These are phyloP conservation scores for Malbranchea zuffiana DNA, from an alignment of 2,329 filamentous ascomycete genomes.

Conservation along the genomic window DNA sequence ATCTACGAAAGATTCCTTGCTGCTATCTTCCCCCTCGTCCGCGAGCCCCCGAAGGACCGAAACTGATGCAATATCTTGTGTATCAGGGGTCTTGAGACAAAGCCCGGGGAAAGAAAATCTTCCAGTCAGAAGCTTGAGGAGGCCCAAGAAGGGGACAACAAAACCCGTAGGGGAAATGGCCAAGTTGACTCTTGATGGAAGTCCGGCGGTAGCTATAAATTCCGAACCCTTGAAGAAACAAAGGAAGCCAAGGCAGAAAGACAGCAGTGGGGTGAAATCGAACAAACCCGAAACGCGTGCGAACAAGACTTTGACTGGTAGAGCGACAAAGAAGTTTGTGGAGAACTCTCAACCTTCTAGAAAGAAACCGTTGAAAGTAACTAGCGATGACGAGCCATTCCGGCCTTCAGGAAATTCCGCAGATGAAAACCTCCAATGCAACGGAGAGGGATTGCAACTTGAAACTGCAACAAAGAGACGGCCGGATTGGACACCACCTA, in stretches of 20 bases:
- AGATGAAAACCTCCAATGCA: not conserved
- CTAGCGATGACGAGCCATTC: not conserved
- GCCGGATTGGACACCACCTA: slow-evolving; percentile 58
- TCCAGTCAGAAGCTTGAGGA: not conserved
- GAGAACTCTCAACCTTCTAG: slow-evolving; percentile 9
- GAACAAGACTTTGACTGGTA: slow-evolving; percentile 28
- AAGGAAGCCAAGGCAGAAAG: slow-evolving; percentile 1
- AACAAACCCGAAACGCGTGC: slow-evolving; percentile 19
- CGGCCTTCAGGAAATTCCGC: not conserved
- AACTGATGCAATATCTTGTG: not conserved
- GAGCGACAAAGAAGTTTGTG: slow-evolving; percentile 25
- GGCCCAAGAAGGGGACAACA: not conserved
- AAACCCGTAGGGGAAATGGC: not conserved
- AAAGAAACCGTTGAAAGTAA: not conserved
- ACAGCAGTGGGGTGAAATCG: slow-evolving; percentile 20
- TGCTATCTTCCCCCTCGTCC: no score
- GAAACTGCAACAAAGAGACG: slow-evolving; percentile 45
- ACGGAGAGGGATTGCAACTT: slow-evolving; percentile 16
- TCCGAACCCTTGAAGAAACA: not conserved
- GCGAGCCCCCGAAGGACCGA: not conserved
- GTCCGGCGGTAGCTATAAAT: not conserved
- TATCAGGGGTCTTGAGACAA: not conserved
- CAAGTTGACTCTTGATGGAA: not conserved
- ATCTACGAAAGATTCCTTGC: no score
- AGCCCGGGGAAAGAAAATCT: slow-evolving; percentile 11